Evolutionary conservation across 345 rosid genomes (phyloP).

Genomic region (Arabis alpina): DNA sequence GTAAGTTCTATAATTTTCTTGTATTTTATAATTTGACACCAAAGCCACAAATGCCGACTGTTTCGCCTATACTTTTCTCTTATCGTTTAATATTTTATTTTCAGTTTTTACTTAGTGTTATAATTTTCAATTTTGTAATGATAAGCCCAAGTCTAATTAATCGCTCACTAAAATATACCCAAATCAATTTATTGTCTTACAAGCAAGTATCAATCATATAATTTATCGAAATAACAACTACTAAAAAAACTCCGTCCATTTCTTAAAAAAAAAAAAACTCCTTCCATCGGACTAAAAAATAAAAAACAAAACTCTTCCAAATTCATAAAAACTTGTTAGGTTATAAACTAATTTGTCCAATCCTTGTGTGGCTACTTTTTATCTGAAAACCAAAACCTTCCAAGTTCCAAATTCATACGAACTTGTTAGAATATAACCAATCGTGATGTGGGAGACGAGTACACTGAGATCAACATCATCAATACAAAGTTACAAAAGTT

Average conservation of each 20-base stretch:
- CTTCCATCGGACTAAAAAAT: too few relatives aligned
- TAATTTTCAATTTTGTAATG: not conserved
- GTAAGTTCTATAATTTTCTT: not conserved
- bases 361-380: too few relatives aligned
- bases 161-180: slow-evolving; percentile 5
- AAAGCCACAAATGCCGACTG: slow-evolving; percentile 22
- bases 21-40: not conserved
- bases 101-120: not conserved
- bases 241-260: too few relatives aligned
- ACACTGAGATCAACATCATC: not conserved
- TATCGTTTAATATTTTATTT: not conserved
- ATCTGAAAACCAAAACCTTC: too few relatives aligned
- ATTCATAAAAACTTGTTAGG: too few relatives aligned
- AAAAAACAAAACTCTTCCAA: too few relatives aligned
- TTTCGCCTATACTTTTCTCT: not conserved
- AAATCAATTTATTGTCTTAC: not conserved
- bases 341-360: too few relatives aligned
- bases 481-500: not conserved
- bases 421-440: not conserved
- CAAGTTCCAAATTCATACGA: not conserved
- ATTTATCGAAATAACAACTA: too few relatives aligned
- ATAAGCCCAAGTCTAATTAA: not conserved
- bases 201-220: too few relatives aligned
- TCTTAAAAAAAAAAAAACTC: too few relatives aligned
- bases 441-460: not conserved